Percentiles rank a stretch among this genome's conserved stretches.
Evolutionary conservation across 2,329 filamentous ascomycete genomes (phyloP).

Genomic region (Pseudogymnoascus sp.): DNA sequence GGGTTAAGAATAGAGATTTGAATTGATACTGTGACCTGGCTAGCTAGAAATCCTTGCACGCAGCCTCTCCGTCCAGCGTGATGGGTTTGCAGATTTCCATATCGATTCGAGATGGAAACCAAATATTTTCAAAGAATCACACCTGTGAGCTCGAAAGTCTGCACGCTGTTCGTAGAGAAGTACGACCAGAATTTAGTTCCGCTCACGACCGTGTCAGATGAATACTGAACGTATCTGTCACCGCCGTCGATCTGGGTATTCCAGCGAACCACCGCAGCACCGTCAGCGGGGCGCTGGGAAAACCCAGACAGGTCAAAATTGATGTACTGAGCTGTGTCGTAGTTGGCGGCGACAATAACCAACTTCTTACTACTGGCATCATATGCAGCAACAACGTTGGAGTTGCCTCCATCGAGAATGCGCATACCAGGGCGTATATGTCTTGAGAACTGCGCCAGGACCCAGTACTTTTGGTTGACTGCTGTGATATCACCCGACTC

Average conservation of each 20-base stretch:
- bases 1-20: not conserved
- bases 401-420: conserved; percentile 32
- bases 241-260: conserved; percentile 32
- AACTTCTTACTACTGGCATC: conserved; percentile 30
- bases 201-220: conserved; percentile 27
- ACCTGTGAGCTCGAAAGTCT: conserved; percentile 33
- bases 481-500: conserved; percentile 27
- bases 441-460: conserved; percentile 36
- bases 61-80: too few relatives aligned
- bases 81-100: not conserved
- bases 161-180: conserved; percentile 31
- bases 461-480: conserved; percentile 35
- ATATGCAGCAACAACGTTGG: conserved; percentile 35
- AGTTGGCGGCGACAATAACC: conserved; percentile 36
- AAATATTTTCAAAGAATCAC: not conserved
- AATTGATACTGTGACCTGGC: not conserved
- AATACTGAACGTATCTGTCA: conserved; percentile 29
- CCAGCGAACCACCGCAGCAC: conserved; percentile 32
- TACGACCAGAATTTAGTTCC: conserved; percentile 33
- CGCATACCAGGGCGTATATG: conserved; percentile 37
- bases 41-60: not conserved
- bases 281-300: conserved; percentile 17
- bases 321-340: conserved; percentile 31
- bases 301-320: conserved; percentile 36
- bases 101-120: not conserved